phyloP scores from a whole-genome alignment of 83 land plant genomes.

The Picea engelmannii region DNA sequence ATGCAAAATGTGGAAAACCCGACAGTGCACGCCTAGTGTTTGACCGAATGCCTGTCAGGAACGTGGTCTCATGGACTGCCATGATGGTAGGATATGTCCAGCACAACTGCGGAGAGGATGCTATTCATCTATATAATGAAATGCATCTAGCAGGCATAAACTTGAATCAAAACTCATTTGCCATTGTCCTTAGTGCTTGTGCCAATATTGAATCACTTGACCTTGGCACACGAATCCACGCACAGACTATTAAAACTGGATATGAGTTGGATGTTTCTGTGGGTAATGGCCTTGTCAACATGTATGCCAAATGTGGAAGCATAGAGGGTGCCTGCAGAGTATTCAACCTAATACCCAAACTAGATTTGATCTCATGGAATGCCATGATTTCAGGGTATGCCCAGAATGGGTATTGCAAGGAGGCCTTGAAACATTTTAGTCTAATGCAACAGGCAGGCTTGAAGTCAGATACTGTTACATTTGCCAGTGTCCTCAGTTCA shows the following conservation, averaged over 20 bases:
- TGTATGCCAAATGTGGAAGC: constrained; percentile 70
- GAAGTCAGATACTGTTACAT: constrained; percentile 50
- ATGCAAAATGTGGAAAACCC: constrained; percentile 9
- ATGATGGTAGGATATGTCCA: constrained; percentile 18
- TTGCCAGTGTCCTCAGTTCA: constrained; percentile 54
- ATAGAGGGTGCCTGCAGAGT: constrained; percentile 47
- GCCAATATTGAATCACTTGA: constrained; percentile 53
- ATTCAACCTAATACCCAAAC: constrained; percentile 36
- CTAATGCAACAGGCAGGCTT: constrained; percentile 43
- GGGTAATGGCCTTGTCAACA: constrained; percentile 64
- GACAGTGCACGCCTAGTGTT: background rate
- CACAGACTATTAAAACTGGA: constrained; percentile 39
- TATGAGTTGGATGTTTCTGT: constrained; percentile 57
- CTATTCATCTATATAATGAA: background rate
- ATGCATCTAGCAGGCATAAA: constrained; percentile 10
- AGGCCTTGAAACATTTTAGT: constrained; percentile 52
- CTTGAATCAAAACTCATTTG: constrained; percentile 36
- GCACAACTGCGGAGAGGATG: constrained; percentile 3
- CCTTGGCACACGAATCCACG: constrained; percentile 59
- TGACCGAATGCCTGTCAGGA: constrained; percentile 10
- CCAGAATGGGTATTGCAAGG: constrained; percentile 63
- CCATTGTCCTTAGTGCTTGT: constrained; percentile 73
- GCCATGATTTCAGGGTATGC: constrained; percentile 66
- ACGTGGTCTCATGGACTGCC: constrained; percentile 22
- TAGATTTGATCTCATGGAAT: constrained; percentile 69